phyloP scores from a whole-genome alignment of 1,139 yeast genomes.

The Blastobotrys malaysiensis region DNA sequence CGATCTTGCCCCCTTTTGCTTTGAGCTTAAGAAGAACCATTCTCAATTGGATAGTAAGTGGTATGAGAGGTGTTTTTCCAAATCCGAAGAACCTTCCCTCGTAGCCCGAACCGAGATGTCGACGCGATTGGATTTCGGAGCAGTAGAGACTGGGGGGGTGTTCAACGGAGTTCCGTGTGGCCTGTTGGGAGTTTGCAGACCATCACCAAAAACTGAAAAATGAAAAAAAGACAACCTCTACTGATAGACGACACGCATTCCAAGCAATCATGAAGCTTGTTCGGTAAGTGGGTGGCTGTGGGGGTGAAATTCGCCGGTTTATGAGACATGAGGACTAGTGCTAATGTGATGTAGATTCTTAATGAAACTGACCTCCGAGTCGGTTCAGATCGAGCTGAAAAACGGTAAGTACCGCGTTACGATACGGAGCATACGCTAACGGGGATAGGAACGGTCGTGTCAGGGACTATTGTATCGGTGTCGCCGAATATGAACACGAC shows the following conservation, averaged over 20 bases:
- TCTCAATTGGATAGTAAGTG: background rate
- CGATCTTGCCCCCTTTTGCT: constrained; percentile 24
- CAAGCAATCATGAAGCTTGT: constrained; percentile 48
- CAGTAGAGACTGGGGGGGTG: too few species aligned
- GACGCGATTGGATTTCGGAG: background rate
- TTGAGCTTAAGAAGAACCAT: constrained; percentile 27
- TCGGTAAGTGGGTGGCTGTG: constrained; percentile 25
- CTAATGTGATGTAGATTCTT: constrained; percentile 47
- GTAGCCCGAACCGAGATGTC: background rate
- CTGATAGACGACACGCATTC: background rate
- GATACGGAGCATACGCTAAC: constrained; percentile 4
- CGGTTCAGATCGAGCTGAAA: constrained; percentile 87
- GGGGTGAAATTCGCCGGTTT: background rate
- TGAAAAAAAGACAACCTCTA: background rate
- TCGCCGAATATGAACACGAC: constrained; percentile 92
- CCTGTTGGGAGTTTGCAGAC: background rate
- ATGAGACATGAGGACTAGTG: background rate
- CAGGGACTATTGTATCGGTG: constrained; percentile 72
- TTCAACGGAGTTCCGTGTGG: background rate
- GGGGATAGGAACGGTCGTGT: constrained; percentile 44
- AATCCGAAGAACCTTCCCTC: background rate
- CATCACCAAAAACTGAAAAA: constrained; percentile 1
- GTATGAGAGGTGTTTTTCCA: background rate
- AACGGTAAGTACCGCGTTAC: constrained; percentile 50
- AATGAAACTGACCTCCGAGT: constrained; percentile 81